phyloP scores from a whole-genome alignment of 441 rosid species.

The Erodium trifolium region DNA sequence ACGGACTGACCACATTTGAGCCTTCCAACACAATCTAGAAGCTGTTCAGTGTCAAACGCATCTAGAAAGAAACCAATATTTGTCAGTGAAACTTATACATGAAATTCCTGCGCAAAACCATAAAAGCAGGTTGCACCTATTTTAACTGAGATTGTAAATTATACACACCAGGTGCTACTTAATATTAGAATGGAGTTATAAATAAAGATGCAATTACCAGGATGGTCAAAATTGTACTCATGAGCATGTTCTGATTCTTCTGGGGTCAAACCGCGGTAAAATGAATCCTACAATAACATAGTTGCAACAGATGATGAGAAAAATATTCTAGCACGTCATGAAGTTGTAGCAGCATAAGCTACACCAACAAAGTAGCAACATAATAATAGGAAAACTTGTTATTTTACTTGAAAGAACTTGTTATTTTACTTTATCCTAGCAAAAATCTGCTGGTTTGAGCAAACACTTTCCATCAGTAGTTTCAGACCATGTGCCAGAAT shows the following conservation, averaged over 20 bases:
- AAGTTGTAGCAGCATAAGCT: background rate
- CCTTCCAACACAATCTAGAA: constrained; percentile 62
- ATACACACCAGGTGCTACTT: background rate
- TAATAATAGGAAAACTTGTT: background rate
- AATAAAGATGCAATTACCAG: constrained; percentile 42
- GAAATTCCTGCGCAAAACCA: background rate
- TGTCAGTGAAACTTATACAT: constrained; percentile 1
- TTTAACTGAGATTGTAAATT: background rate
- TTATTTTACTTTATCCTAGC: too few species aligned
- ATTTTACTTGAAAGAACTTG: background rate
- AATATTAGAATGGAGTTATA: constrained; percentile 1
- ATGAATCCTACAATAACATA: constrained; percentile 60
- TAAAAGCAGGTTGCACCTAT: background rate
- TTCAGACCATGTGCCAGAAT: too few species aligned
- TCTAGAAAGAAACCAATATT: constrained; percentile 31
- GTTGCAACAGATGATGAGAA: background rate
- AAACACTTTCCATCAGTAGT: background rate
- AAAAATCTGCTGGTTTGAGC: background rate
- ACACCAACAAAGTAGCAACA: background rate
- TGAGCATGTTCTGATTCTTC: constrained; percentile 69
- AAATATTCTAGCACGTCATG: too few species aligned
- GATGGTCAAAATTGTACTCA: constrained; percentile 96
- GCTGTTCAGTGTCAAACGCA: constrained; percentile 96
- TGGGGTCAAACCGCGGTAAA: constrained; percentile 84
- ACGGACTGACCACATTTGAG: constrained; percentile 65